These are phyloP conservation scores for Diaporthe longicolla DNA, from an alignment of 2,329 filamentous ascomycete species.

Conservation along the genomic window DNA sequence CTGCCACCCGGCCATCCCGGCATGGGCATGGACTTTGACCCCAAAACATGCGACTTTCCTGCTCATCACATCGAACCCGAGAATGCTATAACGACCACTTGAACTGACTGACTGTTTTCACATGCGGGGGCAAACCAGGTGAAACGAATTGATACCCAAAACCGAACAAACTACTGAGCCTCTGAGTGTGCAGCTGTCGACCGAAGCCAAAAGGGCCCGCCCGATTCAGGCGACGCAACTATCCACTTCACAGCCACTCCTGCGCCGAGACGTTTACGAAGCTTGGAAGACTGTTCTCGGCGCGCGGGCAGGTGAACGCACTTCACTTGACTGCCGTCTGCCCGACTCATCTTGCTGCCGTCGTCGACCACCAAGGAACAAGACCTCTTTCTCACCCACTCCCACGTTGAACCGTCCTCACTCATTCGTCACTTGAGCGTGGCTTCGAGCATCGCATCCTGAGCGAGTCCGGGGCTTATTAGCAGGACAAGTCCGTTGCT, in stretches of 20 bases:
- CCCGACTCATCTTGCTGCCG: not conserved
- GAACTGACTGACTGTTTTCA: not conserved
- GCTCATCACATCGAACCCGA: not conserved
- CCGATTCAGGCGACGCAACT: not conserved
- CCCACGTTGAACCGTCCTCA: not conserved
- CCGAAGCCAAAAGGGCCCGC: not conserved
- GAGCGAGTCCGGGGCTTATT: not conserved
- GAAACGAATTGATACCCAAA: not conserved
- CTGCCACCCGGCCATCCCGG: conserved; percentile 4
- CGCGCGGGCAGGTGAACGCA: conserved; percentile 17
- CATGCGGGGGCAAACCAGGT: not conserved
- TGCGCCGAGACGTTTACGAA: conserved; percentile 36
- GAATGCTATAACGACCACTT: not conserved
- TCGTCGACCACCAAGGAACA: not conserved
- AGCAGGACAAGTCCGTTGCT: not conserved
- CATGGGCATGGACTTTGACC: not conserved
- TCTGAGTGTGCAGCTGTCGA: not conserved
- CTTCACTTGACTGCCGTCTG: not conserved
- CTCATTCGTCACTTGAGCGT: not conserved
- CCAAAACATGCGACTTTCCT: not conserved
- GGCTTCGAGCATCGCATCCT: no score
- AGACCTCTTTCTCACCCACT: not conserved
- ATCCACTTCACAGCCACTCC: conserved; percentile 32
- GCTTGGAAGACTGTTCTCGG: conserved; percentile 25
- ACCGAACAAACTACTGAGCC: not conserved